Base-by-base conservation (phyloP, 2,329 filamentous ascomycete species). In the Trichophyton mentagrophytes region DNA sequence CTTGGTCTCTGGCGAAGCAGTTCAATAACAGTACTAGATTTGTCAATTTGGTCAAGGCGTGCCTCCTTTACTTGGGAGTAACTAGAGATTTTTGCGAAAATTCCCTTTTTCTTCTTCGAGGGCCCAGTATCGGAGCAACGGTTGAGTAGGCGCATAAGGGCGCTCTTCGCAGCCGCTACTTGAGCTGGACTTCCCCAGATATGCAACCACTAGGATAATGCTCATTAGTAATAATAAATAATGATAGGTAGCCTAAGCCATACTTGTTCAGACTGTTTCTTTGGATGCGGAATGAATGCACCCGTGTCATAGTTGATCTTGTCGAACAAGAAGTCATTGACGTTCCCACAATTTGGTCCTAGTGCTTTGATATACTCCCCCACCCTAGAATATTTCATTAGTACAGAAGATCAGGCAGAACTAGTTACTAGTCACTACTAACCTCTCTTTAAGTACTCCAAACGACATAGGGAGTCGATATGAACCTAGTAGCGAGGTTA, bases 161-260 rank as follows among this genome's bases (percentile, higher is more conserved):
- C 64, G 13, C 42, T 59, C 53, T 65, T 63, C 3, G 70, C 69
- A 5, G 66, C 61, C 47, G 61, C 57, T 15, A 69, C 63, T 44
- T 71, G 67, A 1, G 51, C 17, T n/a, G 63, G 47, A 20, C 65
- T 68, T 1, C 70, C 70, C 69, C 70, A 71, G 20, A 70, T 46
- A 33, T 61, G 56, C 25, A 71, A 65, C 2, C 60, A 57, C 69
- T 71, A 55, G 20, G 49, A 9, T 22, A 13, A 59, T 4, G 15
- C 15, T 6, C 17, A 61, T 44, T 36, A 61, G 56, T 9, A 9
- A 22, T 13, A 8, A 8, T 3, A 7, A 33, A n/a, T 9, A 58
- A 25, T 6, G 17, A 33, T 25, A 9, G 20, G 9, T 33, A n/a
- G n/a, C 1, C 9, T 44, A 20, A 22, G 22, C 44, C 60, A 13